Percentiles rank a stretch among this genome's conserved stretches.
Evolutionary conservation across 805 yeast genomes (phyloP).

Genomic region (Ascoidea rubescens): DNA sequence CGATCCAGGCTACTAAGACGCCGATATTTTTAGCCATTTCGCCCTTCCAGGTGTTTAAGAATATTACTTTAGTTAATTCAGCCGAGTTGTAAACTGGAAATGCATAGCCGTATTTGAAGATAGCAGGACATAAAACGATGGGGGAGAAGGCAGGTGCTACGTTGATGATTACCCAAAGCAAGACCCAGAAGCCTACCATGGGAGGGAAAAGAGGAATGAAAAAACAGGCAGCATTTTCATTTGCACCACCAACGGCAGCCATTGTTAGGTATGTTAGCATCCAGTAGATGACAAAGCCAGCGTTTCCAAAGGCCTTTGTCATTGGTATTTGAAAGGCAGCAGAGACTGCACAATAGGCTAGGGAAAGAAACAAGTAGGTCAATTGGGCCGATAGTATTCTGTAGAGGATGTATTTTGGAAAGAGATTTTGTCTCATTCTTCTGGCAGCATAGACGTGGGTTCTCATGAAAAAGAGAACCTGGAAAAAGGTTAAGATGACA

Average conservation of each 20-base stretch:
- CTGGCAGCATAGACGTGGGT: slow-evolving; percentile 31
- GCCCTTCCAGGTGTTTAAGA: slow-evolving; percentile 43
- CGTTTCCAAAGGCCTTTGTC: slow-evolving; percentile 35
- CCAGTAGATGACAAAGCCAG: slow-evolving; percentile 61
- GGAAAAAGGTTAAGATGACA: slow-evolving; percentile 56
- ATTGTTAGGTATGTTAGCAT: slow-evolving; percentile 43
- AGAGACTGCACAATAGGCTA: slow-evolving; percentile 39
- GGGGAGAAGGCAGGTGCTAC: slow-evolving; percentile 51
- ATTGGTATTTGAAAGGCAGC: slow-evolving; percentile 49
- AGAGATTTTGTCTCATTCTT: slow-evolving; percentile 12
- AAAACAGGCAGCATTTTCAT: slow-evolving; percentile 42
- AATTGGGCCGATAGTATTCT: slow-evolving; percentile 31
- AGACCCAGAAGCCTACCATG: slow-evolving; percentile 52
- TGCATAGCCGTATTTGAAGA: slow-evolving; percentile 20
- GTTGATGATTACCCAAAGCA: slow-evolving; percentile 49
- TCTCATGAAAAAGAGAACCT: slow-evolving; percentile 39
- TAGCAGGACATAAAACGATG: slow-evolving; percentile 22
- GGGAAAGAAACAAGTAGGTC: slow-evolving; percentile 37
- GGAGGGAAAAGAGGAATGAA: slow-evolving; percentile 41
- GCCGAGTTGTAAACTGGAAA: slow-evolving; percentile 23
- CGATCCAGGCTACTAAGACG: slow-evolving; percentile 47
- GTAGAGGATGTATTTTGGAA: slow-evolving; percentile 29
- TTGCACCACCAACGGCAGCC: slow-evolving; percentile 56
- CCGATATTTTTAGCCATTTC: slow-evolving; percentile 48
- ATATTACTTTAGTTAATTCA: slow-evolving; percentile 44